Conservation (phyloP, 768 basidiomycete species). For the Mycena sanguinolenta region DNA sequence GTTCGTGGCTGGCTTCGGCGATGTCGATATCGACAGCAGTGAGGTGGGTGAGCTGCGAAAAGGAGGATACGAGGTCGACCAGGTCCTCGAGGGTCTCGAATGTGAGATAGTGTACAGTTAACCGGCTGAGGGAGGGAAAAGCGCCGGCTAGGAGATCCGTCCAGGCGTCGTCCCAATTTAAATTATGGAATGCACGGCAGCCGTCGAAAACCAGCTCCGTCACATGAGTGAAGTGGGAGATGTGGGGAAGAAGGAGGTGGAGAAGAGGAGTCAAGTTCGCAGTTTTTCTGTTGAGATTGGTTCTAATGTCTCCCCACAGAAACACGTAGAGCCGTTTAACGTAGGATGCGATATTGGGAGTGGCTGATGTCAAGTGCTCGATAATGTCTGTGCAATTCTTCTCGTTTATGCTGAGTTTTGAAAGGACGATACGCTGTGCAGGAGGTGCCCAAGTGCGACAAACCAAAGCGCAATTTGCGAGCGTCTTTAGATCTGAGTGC, state of each 20-base stretch:
- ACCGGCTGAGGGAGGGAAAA: slow-evolving; percentile 16
- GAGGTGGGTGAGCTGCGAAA: slow-evolving; percentile 26
- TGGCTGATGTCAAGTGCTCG: slow-evolving; percentile 13
- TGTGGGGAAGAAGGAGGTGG: slow-evolving; percentile 28
- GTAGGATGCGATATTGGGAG: slow-evolving; percentile 13
- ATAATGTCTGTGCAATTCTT: slow-evolving; percentile 20
- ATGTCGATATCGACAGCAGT: slow-evolving; percentile 32
- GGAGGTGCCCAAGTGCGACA: slow-evolving; percentile 24
- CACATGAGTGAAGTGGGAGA: slow-evolving; percentile 30
- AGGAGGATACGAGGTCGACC: slow-evolving; percentile 33
- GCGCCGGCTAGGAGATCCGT: slow-evolving; percentile 27
- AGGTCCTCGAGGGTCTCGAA: slow-evolving; percentile 30
- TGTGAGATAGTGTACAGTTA: slow-evolving; percentile 16
- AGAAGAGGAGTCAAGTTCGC: slow-evolving; percentile 20
- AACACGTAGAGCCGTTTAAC: slow-evolving; percentile 25
- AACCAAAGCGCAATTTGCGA: slow-evolving; percentile 31
- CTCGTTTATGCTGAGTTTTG: slow-evolving; percentile 26
- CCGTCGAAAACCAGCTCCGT: slow-evolving; percentile 30
- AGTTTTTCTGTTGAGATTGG: slow-evolving; percentile 3
- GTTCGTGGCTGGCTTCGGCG: slow-evolving; percentile 28
- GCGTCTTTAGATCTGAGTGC: slow-evolving; percentile 16
- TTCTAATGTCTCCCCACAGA: slow-evolving; percentile 28
- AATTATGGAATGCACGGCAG: slow-evolving; percentile 19
- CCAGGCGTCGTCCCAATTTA: slow-evolving; percentile 29
- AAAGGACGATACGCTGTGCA: slow-evolving; percentile 27